phyloP scores from a whole-genome alignment of 345 rosid species.

The Ceriops tagal region DNA sequence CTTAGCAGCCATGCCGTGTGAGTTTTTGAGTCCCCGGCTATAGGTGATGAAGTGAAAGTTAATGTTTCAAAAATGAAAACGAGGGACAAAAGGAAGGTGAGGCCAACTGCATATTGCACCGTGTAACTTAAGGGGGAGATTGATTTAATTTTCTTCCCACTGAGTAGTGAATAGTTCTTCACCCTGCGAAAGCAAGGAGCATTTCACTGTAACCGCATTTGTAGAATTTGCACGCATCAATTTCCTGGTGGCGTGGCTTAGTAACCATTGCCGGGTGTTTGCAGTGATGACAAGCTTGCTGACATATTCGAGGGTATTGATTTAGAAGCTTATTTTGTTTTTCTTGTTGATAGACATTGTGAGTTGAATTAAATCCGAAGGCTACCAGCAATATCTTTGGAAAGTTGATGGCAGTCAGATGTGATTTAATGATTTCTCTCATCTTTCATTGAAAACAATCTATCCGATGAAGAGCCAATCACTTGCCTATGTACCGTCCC shows the following conservation, averaged over 20 bases:
- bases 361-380: no score
- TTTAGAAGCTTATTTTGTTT: slow-evolving; percentile 1
- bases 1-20: slow-evolving; percentile 23
- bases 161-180: neutral
- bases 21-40: slow-evolving; percentile 16
- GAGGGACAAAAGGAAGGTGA: neutral
- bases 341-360: neutral
- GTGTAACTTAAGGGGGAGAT: neutral
- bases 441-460: no score
- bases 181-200: neutral
- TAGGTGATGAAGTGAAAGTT: slow-evolving; percentile 2
- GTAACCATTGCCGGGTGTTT: neutral
- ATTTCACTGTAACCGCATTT: slow-evolving; percentile 12
- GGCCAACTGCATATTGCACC: neutral
- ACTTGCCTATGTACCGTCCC: no score
- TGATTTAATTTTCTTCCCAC: slow-evolving; percentile 9
- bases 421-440: no score
- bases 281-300: neutral
- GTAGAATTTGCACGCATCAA: slow-evolving; percentile 2
- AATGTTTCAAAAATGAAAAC: no score
- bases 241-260: slow-evolving; percentile 1
- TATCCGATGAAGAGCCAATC: no score
- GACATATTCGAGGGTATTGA: no score
- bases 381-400: no score
- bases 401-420: no score